Evolutionary conservation across 1,284 basidiomycete species (phyloP).

Genomic region (Gomphus bonarii): DNA sequence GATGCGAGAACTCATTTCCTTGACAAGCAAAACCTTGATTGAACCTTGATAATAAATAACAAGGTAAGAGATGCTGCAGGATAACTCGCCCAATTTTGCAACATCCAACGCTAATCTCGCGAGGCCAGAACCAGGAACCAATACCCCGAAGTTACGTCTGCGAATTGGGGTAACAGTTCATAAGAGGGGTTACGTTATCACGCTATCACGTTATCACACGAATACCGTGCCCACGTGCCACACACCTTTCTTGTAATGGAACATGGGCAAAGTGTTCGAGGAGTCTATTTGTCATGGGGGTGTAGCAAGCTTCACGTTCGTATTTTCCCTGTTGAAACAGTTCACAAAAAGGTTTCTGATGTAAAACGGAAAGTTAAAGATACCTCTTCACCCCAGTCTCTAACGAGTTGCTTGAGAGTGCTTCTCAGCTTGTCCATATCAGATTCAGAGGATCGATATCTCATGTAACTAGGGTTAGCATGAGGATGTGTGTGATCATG

Average conservation of each 20-base stretch:
- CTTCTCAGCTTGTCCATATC: conserved; percentile 85
- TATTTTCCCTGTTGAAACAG: conserved; percentile 44
- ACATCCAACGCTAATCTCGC: conserved; percentile 83
- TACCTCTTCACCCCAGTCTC: conserved; percentile 83
- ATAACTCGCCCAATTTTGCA: conserved; percentile 57
- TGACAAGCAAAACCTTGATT: conserved; percentile 71
- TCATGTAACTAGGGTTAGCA: conserved; percentile 11
- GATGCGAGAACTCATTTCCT: conserved; percentile 91
- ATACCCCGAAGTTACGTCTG: conserved; percentile 54
- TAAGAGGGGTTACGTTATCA: not conserved
- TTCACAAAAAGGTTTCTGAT: conserved; percentile 9
- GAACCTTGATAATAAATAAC: conserved; percentile 11
- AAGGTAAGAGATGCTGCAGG: not conserved
- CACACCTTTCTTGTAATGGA: conserved; percentile 42
- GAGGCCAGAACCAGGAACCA: conserved; percentile 84
- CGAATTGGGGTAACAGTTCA: not conserved
- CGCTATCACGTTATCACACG: too few species aligned
- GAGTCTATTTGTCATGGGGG: conserved; percentile 70
- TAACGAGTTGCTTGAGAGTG: conserved; percentile 82
- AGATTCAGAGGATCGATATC: conserved; percentile 48
- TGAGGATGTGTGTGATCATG: conserved; percentile 16
- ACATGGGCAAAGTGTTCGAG: conserved; percentile 51
- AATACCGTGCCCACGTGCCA: too few species aligned
- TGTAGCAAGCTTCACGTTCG: conserved; percentile 72
- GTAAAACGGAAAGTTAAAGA: conserved; percentile 10